Percentiles rank a stretch among this genome's conserved stretches.
Conservation (phyloP, 192 early-diverging fungal genomes). For the Backusella luteola region DNA sequence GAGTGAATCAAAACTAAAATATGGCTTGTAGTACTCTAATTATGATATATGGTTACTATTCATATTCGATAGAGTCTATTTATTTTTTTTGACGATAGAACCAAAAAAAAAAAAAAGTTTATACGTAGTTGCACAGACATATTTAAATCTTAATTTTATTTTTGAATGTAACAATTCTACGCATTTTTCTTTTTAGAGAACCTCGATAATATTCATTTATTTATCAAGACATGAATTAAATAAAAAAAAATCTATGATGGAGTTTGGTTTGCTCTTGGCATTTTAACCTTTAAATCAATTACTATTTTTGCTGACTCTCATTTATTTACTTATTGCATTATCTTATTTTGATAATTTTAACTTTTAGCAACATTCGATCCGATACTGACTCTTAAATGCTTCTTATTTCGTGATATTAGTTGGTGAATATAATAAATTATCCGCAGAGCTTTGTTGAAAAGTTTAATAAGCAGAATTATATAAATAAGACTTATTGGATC, state of each 20-base stretch:
- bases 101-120: too few relatives aligned
- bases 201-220: background rate
- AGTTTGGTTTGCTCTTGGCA: background rate
- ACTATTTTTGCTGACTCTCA: background rate
- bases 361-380: background rate
- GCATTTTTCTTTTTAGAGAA: background rate
- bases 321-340: background rate
- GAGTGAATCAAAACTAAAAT: too few relatives aligned
- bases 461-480: background rate
- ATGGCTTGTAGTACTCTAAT: too few relatives aligned
- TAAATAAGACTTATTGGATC: too few relatives aligned
- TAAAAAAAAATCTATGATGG: background rate
- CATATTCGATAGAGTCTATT: too few relatives aligned
- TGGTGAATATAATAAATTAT: background rate
- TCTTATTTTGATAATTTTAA: background rate
- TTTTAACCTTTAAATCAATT: background rate
- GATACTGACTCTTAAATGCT: background rate
- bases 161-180: background rate
- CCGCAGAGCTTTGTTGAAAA: background rate
- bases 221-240: background rate
- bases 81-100: too few relatives aligned
- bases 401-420: background rate
- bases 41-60: too few relatives aligned
- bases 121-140: background rate
- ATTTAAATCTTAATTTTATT: background rate